phyloP scores from a whole-genome alignment of 495 filamentous ascomycete species.

The Penicillium alfredii region DNA sequence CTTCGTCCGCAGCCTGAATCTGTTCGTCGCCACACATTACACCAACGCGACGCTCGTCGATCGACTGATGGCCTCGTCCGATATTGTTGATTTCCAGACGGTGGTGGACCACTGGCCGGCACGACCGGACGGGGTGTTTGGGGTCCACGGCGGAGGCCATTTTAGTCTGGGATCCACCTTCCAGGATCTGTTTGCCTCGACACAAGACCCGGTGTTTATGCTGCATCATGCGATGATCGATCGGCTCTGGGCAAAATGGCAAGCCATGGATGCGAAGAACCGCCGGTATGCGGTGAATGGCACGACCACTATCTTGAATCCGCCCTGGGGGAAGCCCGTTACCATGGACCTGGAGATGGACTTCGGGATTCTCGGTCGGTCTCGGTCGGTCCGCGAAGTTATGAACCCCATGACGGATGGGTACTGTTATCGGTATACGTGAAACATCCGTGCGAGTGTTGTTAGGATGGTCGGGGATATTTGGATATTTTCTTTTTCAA shows the following conservation, averaged over 20 bases:
- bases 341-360: conserved; percentile 24
- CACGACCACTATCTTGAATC: conserved; percentile 19
- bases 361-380: conserved; percentile 22
- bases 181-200: conserved; percentile 26
- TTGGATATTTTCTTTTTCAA: not conserved
- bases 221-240: conserved; percentile 54
- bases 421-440: conserved; percentile 22
- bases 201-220: conserved; percentile 50
- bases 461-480: too few species aligned
- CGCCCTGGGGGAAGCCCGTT: conserved; percentile 14
- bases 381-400: conserved; percentile 19
- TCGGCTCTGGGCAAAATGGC: conserved; percentile 55
- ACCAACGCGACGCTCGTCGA: conserved; percentile 18
- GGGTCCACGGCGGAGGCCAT: conserved; percentile 26
- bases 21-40: conserved; percentile 13
- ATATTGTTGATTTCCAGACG: conserved; percentile 19
- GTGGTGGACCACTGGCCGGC: conserved; percentile 22
- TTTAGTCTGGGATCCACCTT: conserved; percentile 21
- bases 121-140: conserved; percentile 10
- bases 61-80: conserved; percentile 6
- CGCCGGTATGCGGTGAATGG: conserved; percentile 24
- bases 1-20: conserved; percentile 57
- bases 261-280: conserved; percentile 19
- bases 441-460: too few species aligned
- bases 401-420: conserved; percentile 16